Percentiles rank a stretch among this genome's conserved stretches.
Evolutionary conservation across 2,329 filamentous ascomycete genomes (phyloP).

Genomic region (Bertia moriformis): DNA sequence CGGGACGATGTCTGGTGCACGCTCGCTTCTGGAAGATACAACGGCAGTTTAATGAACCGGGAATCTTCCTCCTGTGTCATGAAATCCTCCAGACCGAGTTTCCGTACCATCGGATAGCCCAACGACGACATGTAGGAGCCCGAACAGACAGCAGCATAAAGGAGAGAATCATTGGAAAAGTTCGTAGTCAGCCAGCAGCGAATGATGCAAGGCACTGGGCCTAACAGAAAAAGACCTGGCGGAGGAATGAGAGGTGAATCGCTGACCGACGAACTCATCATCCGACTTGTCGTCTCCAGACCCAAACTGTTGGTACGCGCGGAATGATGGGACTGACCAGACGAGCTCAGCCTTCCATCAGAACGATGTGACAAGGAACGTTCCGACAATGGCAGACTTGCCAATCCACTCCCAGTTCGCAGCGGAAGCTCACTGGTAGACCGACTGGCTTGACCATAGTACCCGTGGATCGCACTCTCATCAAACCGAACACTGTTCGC

Average conservation of each 20-base stretch:
- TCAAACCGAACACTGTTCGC: constrained; percentile 56
- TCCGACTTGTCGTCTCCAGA: constrained; percentile 27
- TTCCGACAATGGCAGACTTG: constrained; percentile 44
- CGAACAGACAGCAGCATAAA: constrained; percentile 50
- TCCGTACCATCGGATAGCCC: constrained; percentile 32
- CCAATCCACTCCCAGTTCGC: constrained; percentile 40
- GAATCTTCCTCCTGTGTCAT: constrained; percentile 27
- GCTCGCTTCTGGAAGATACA: constrained; percentile 50
- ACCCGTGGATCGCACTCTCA: constrained; percentile 50
- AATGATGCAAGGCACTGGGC: constrained; percentile 51
- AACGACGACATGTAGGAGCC: constrained; percentile 47
- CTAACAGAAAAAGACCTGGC: constrained; percentile 45
- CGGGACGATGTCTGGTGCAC: constrained; percentile 39
- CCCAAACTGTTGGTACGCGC: constrained; percentile 47
- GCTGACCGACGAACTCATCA: constrained; percentile 22
- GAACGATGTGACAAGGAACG: constrained; percentile 50
- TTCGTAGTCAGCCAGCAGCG: constrained; percentile 52
- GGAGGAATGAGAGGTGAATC: constrained; percentile 32
- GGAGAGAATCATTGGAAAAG: constrained; percentile 47
- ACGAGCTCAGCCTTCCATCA: constrained; percentile 46
- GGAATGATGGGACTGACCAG: constrained; percentile 36
- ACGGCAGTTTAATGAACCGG: constrained; percentile 36
- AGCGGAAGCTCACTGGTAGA: constrained; percentile 43
- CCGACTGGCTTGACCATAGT: constrained; percentile 44
- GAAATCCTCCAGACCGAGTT: constrained; percentile 32